Evolutionary conservation across 768 basidiomycete species (phyloP), one percentile per base, ranked within the genome.

Genomic region (Neoboletus subvelutipes): DNA sequence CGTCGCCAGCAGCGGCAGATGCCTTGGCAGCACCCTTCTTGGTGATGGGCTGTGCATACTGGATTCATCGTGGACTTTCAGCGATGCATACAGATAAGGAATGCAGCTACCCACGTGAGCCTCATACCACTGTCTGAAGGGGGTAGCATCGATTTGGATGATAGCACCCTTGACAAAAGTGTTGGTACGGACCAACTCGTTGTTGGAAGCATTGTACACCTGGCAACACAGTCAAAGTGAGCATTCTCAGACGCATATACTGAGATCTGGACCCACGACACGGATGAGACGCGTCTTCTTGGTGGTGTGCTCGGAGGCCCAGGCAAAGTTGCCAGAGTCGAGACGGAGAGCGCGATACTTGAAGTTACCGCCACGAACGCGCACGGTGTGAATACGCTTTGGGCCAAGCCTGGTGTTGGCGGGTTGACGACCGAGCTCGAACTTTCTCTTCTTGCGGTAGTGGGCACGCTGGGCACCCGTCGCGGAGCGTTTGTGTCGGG

Each of bases 371-470:
- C 97, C 97, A 70, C 97, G 92, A 39, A 89, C 88, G 70, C 97
- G 92, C 62, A 99, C 94, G 54, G 85, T 83, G 80, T 98, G 97
- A 68, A 99, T 79, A 59, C 97, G 92, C 82, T 98, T 98, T 54
- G 88, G 71, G 50, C 97, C 95, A 63, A 99, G 87, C 82, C 92
- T 98, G 73, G 97, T 99, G 84, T 80, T 94, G 65, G 97, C 97
- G 56, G 97, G 81, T 75, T 98, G 97, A 73, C 97, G 94, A 73
- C 96, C 97, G 70, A 98, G 87, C 84, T 99, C 97, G 79, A 98
- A 98, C 82, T 98, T 98, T 88, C 97, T 88, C 92, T 98, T 99
- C 86, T 99, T 99, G 83, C 96, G 93, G 81, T 94, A 96, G 80
- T 90, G 86, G 67, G 94, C 86, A 68, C 90, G 88, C 77, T 94